Evolutionary conservation across 441 rosid genomes (phyloP).

Genomic region (Euphorbia corollata): DNA sequence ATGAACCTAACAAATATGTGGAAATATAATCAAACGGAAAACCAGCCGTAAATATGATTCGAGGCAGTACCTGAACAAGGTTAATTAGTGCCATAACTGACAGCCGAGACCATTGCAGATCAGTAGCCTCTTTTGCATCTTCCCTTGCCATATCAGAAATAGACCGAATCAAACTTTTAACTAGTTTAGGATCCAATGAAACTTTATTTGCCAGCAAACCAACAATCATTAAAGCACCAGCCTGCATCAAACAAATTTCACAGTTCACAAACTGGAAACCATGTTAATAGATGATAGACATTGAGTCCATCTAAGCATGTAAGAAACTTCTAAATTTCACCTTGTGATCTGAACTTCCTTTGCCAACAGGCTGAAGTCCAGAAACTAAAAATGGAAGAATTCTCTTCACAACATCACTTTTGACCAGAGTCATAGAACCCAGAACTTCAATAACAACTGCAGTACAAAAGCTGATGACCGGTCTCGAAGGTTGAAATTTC

Average conservation of each 20-base stretch:
- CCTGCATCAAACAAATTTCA: constrained; percentile 37
- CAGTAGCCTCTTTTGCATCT: constrained; percentile 60
- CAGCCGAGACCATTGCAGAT: constrained; percentile 61
- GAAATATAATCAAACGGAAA: constrained; percentile 7
- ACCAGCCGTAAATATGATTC: constrained; percentile 1
- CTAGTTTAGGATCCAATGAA: constrained; percentile 61
- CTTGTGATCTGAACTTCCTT: constrained; percentile 71
- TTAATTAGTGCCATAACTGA: constrained; percentile 66
- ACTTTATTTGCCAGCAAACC: constrained; percentile 70
- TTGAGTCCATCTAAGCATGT: not conserved
- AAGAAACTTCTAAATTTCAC: constrained; percentile 29
- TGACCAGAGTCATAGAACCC: constrained; percentile 53
- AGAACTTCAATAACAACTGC: constrained; percentile 76
- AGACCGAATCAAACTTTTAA: constrained; percentile 64
- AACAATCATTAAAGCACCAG: constrained; percentile 87
- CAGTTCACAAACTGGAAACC: constrained; percentile 12
- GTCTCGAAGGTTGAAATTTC: constrained; percentile 64
- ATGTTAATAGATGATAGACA: not conserved
- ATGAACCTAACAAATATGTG: not conserved
- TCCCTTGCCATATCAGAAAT: constrained; percentile 60
- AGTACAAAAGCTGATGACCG: constrained; percentile 64
- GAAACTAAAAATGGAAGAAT: constrained; percentile 74
- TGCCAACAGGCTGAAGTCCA: constrained; percentile 60
- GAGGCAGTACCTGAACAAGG: constrained; percentile 69
- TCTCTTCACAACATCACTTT: constrained; percentile 64